Evolutionary conservation across 2,329 filamentous ascomycete genomes (phyloP).

Genomic region (Berkeleyomyces basicola): DNA sequence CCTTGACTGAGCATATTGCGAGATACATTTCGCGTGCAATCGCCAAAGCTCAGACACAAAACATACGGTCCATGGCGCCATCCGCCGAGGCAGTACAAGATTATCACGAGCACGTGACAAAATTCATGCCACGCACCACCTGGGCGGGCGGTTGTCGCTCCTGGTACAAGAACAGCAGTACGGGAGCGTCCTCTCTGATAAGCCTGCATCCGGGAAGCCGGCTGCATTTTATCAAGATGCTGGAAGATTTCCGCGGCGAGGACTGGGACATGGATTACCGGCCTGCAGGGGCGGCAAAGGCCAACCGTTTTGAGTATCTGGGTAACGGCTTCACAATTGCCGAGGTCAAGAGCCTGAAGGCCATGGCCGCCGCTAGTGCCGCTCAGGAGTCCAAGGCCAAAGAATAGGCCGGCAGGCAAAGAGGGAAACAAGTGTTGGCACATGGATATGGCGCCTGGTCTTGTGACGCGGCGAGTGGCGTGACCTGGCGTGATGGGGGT

Average conservation of each 20-base stretch:
- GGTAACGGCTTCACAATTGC: conserved; percentile 35
- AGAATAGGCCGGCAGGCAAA: not conserved
- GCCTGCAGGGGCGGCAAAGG: conserved; percentile 12
- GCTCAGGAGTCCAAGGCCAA: not conserved
- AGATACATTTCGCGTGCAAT: conserved; percentile 33
- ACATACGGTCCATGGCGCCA: conserved; percentile 30
- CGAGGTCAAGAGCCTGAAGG: conserved; percentile 20
- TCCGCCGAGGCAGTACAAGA: conserved; percentile 31
- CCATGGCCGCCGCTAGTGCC: conserved; percentile 1
- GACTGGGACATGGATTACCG: conserved; percentile 36
- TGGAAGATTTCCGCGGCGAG: conserved; percentile 32
- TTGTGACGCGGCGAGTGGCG: not conserved
- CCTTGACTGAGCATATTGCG: conserved; percentile 34
- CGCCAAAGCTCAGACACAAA: conserved; percentile 32
- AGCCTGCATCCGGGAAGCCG: conserved; percentile 35
- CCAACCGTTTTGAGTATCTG: conserved; percentile 34
- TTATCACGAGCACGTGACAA: conserved; percentile 31
- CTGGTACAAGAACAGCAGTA: conserved; percentile 33
- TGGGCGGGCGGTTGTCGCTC: conserved; percentile 32
- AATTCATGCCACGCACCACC: conserved; percentile 37
- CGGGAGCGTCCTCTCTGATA: conserved; percentile 28
- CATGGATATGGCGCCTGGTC: not conserved
- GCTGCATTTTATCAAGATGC: conserved; percentile 36
- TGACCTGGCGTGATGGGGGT: not conserved
- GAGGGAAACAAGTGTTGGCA: not conserved